Conservation (phyloP, 2,329 filamentous ascomycete species). For the Trichoderma sp. region DNA sequence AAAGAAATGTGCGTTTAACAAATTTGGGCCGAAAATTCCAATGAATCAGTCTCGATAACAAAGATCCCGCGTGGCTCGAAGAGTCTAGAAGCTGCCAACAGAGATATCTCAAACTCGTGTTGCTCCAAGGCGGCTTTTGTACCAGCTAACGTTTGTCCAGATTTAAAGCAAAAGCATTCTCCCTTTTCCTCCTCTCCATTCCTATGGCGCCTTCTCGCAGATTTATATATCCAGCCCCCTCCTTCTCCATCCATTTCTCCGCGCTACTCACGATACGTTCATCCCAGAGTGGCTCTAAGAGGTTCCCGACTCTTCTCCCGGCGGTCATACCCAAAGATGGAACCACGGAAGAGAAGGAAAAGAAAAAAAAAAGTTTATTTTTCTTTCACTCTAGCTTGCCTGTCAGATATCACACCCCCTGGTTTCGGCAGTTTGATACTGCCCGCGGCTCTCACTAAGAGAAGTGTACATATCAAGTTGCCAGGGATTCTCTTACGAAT, state of each 20-base stretch:
- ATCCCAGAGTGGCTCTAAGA: not conserved
- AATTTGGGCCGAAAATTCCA: not conserved
- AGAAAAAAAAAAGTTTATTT: not conserved
- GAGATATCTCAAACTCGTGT: not conserved
- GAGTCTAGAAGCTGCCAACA: not conserved
- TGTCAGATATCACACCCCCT: not conserved
- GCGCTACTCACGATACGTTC: not conserved
- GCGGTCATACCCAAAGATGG: not conserved
- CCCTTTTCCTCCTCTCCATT: not conserved
- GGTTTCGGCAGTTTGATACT: not conserved
- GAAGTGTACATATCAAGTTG: not conserved
- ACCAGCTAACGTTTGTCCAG: not conserved
- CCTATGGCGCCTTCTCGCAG: not conserved
- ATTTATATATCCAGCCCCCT: constrained; percentile 4
- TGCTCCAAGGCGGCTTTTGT: not conserved
- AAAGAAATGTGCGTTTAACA: not conserved
- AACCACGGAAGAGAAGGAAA: not conserved
- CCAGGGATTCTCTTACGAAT: not conserved
- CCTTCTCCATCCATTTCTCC: not conserved
- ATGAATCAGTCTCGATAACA: not conserved
- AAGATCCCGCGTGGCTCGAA: not conserved
- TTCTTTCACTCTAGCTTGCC: not conserved
- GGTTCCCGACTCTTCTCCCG: not conserved
- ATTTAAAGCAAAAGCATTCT: not conserved
- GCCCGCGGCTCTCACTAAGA: not conserved